Evolutionary conservation across 495 filamentous ascomycete genomes (phyloP).

Genomic region (Penicillium flavigenum): DNA sequence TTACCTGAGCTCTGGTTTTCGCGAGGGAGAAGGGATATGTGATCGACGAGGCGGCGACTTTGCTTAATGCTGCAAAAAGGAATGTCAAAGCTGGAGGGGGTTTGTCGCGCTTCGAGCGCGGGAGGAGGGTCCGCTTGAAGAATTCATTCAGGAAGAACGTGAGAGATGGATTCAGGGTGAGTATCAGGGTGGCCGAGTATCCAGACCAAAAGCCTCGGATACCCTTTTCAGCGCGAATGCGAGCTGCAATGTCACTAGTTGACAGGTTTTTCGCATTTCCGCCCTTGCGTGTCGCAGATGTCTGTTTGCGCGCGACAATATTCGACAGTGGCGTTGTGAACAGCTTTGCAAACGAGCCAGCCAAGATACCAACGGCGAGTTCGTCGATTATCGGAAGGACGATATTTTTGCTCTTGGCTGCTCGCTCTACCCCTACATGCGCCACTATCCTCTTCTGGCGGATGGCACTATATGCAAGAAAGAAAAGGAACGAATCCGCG

Average conservation of each 20-base stretch:
- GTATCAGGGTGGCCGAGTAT: conserved; percentile 74
- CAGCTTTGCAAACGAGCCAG: conserved; percentile 73
- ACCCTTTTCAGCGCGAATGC: conserved; percentile 71
- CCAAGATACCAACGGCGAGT: conserved; percentile 70
- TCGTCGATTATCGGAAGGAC: conserved; percentile 68
- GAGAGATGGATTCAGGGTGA: conserved; percentile 83
- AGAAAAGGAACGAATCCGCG: conserved; percentile 79
- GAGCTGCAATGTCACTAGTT: conserved; percentile 58
- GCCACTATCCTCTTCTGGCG: conserved; percentile 59
- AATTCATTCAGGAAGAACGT: conserved; percentile 82
- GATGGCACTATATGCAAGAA: conserved; percentile 73
- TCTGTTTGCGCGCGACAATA: conserved; percentile 81
- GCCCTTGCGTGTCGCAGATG: conserved; percentile 49
- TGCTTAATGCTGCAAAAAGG: conserved; percentile 76
- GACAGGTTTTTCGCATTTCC: conserved; percentile 9
- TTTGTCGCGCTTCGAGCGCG: conserved; percentile 48
- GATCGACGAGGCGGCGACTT: conserved; percentile 72
- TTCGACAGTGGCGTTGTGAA: conserved; percentile 82
- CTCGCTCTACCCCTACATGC: conserved; percentile 30
- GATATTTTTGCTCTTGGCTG: conserved; percentile 43
- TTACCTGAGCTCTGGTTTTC: conserved; percentile 70
- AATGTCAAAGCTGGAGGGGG: conserved; percentile 60
- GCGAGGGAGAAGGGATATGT: conserved; percentile 88
- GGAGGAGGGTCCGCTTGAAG: conserved; percentile 59
- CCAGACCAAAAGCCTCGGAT: conserved; percentile 84